phyloP scores from a whole-genome alignment of 257 asterid species.

The Galeopsis tetrahit region DNA sequence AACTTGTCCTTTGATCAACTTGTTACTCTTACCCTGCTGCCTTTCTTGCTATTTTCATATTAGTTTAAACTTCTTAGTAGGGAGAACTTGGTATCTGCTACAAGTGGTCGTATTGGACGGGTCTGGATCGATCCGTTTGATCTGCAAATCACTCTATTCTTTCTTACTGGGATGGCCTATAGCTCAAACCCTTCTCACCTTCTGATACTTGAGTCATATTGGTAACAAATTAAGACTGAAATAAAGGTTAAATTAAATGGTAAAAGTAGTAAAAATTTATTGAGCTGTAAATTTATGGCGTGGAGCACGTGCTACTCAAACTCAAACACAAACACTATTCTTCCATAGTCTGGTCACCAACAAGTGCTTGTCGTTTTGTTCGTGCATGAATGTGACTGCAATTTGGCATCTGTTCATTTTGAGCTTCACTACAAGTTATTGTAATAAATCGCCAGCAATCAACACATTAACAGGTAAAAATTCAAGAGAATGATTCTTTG shows the following conservation, averaged over 20 bases:
- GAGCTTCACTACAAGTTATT: slow-evolving; percentile 16
- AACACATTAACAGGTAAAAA: slow-evolving; percentile 30
- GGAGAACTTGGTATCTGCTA: not conserved
- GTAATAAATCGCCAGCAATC: not conserved
- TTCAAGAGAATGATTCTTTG: no score
- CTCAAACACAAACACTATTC: not conserved
- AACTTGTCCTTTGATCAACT: no score
- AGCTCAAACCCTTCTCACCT: not conserved
- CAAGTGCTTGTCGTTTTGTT: not conserved
- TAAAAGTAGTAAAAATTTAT: not conserved
- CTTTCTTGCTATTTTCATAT: not conserved
- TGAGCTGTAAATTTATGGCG: no score
- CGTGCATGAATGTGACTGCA: slow-evolving; percentile 5
- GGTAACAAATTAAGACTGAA: not conserved
- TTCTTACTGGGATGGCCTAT: no score
- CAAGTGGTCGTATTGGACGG: no score
- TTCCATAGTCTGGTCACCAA: not conserved
- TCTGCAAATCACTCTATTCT: no score
- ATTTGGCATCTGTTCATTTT: slow-evolving; percentile 1
- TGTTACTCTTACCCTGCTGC: not conserved
- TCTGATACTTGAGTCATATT: not conserved
- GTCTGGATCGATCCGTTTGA: no score
- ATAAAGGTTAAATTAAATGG: not conserved
- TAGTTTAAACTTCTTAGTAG: not conserved
- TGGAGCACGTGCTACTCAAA: not conserved